These are phyloP conservation scores for Starmerella geochares DNA, from an alignment of 805 yeast genomes.

Conservation along the genomic window DNA sequence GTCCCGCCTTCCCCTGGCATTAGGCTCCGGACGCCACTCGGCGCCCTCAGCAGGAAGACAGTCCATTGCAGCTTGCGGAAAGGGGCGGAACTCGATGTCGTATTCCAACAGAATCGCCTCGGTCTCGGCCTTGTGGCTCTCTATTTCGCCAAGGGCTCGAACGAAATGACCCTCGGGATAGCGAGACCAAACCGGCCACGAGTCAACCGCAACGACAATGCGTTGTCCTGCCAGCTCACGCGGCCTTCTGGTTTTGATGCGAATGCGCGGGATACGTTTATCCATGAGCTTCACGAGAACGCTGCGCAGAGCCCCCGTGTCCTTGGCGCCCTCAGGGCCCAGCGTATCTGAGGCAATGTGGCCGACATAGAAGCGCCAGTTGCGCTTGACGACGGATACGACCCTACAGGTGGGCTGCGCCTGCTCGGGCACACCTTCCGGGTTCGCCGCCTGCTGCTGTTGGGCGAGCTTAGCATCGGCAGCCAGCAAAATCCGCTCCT, in stretches of 20 bases:
- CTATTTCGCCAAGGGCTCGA: conserved; percentile 78
- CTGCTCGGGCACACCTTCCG: conserved; percentile 34
- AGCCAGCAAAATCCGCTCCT: conserved; percentile 60
- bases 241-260: conserved; percentile 82
- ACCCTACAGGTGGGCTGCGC: conserved; percentile 88
- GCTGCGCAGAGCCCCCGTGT: conserved; percentile 58
- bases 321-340: conserved; percentile 22
- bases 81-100: conserved; percentile 93
- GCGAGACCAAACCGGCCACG: conserved; percentile 78
- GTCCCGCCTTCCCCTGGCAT: conserved; percentile 59
- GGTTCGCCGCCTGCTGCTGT: conserved; percentile 24
- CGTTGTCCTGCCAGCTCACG: conserved; percentile 75
- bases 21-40: conserved; percentile 58
- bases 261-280: conserved; percentile 69
- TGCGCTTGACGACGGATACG: conserved; percentile 77
- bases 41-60: conserved; percentile 92
- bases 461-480: conserved; percentile 57
- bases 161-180: conserved; percentile 94
- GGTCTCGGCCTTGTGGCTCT: conserved; percentile 88
- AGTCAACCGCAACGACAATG: conserved; percentile 82
- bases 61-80: conserved; percentile 78
- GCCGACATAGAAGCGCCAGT: conserved; percentile 95
- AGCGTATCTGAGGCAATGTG: conserved; percentile 51
- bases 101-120: conserved; percentile 89
- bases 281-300: conserved; percentile 88